phyloP scores from a whole-genome alignment of 164 flowering plant genomes.

The Stephania japonica region DNA sequence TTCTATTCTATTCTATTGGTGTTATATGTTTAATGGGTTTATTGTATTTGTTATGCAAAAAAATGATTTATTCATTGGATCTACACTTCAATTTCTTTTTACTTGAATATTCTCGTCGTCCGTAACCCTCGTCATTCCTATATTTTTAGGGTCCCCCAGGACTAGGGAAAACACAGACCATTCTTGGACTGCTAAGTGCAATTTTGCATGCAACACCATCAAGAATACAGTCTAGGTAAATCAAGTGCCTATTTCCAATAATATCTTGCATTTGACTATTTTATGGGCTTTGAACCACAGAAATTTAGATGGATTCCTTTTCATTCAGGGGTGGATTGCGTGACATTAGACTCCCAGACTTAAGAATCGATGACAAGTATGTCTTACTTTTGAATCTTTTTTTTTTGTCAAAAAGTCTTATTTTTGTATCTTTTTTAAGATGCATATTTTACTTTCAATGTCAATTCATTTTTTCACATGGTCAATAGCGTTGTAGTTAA shows the following conservation, averaged over 20 bases:
- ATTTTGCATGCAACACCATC: slow-evolving; percentile 89
- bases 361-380: slow-evolving; percentile 61
- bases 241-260: neutral
- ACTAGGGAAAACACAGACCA: slow-evolving; percentile 97
- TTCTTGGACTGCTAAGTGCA: slow-evolving; percentile 92
- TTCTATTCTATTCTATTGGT: too few species aligned
- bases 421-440: neutral
- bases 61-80: neutral
- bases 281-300: neutral
- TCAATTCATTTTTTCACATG: neutral
- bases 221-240: slow-evolving; percentile 63
- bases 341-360: slow-evolving; percentile 38
- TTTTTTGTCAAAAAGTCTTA: slow-evolving; percentile 48
- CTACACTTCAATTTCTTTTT: neutral
- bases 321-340: slow-evolving; percentile 41
- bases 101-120: neutral
- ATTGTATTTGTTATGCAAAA: too few species aligned
- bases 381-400: slow-evolving; percentile 8
- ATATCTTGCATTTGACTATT: neutral
- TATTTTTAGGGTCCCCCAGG: slow-evolving; percentile 97
- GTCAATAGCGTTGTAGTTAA: too few species aligned
- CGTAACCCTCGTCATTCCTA: slow-evolving; percentile 5
- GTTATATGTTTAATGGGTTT: too few species aligned
- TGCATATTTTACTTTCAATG: neutral
- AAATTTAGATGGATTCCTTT: slow-evolving; percentile 2